Evolutionary conservation across 768 basidiomycete species (phyloP).

Genomic region (Podaxis carcinomalis): DNA sequence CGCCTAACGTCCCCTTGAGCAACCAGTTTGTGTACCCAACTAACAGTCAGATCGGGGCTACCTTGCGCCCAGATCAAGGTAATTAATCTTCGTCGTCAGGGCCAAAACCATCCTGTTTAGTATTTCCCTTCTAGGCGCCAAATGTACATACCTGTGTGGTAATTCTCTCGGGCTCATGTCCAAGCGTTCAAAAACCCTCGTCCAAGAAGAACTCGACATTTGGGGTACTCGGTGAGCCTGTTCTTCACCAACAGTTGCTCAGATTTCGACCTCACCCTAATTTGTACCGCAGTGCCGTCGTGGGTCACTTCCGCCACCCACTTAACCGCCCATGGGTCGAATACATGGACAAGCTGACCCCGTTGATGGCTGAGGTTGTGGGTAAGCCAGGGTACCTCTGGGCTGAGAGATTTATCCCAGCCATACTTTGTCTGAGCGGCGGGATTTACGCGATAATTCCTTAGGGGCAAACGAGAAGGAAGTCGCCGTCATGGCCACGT

Average conservation of each 20-base stretch:
- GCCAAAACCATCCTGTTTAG: conserved; percentile 3
- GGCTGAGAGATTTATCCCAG: conserved; percentile 9
- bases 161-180: conserved; percentile 89
- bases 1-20: conserved; percentile 35
- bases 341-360: conserved; percentile 67
- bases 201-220: conserved; percentile 78
- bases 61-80: conserved; percentile 36
- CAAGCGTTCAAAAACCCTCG: conserved; percentile 63
- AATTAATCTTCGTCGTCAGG: background rate
- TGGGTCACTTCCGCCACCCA: conserved; percentile 91
- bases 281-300: conserved; percentile 58
- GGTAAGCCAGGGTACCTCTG: conserved; percentile 44
- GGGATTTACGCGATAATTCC: conserved; percentile 21
- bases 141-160: conserved; percentile 86
- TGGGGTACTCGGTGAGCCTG: conserved; percentile 69
- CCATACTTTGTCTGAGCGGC: background rate
- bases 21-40: conserved; percentile 56
- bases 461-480: conserved; percentile 83
- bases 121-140: conserved; percentile 31
- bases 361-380: conserved; percentile 74
- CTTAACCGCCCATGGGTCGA: conserved; percentile 77
- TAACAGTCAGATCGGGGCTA: conserved; percentile 45
- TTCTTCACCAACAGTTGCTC: conserved; percentile 1
- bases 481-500: conserved; percentile 92
- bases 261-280: conserved; percentile 4